Evolutionary conservation across 805 yeast genomes (phyloP), one percentile per base, ranked within the genome.

Genomic region (Spathaspora girioi): DNA sequence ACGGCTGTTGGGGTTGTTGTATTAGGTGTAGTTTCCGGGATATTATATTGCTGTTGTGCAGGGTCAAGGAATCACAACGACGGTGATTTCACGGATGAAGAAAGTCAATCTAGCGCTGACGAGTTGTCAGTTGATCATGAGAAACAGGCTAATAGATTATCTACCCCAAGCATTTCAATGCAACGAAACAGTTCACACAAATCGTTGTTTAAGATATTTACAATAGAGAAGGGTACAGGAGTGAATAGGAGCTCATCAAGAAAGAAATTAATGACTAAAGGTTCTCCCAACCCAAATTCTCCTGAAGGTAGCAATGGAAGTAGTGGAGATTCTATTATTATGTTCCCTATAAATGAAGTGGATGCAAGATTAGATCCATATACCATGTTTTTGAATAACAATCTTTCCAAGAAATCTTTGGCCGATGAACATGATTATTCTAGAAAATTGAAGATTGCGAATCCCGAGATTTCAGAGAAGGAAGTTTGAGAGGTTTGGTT

Each of bases 1-100:
- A 82, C 87, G 1, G 91, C 81, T 0, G 94, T 89, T 15, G 96
- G 92, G 1, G 59, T 89, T 1, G 83, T 84, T 0, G 79, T 69
- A 0, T 58, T 81, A 0, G 75, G 75, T 1, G 46, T 83, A 0
- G 46, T 85, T 1, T 58, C 69, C 0, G 69, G 74, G 0, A 54
- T 85, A 1, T 41, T 80, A 11, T 78, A 54, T 53, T 77, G 59
- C 70, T 79, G 69, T 47, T 61, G 65, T 44, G 58, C 63, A 18
- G 54, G 50, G 3, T 47, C 50, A 38, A 43, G 20, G 12, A 29
- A 38, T 44, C 38, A 47, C 27, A 29, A 50, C 20, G 53, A 54
- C 23, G 48, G 46, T 19, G 49, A 50, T 12, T 71, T 58, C 56
- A 63, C 70, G 14, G 77, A 73, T 50, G 76, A 72, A 49, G 77